phyloP scores from a whole-genome alignment of 805 yeast species.

The Millerozyma miso region DNA sequence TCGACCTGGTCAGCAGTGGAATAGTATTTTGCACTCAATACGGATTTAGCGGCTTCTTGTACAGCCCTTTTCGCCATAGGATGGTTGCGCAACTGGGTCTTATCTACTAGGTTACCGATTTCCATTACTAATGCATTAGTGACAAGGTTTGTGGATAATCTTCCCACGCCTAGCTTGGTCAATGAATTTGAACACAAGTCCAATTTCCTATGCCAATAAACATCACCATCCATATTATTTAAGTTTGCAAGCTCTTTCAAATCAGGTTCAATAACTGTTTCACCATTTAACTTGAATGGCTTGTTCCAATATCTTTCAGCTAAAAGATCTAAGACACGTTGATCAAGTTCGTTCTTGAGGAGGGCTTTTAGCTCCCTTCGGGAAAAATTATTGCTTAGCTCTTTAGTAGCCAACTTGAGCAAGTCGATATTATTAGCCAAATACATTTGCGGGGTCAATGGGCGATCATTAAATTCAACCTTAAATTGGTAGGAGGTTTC shows the following conservation, averaged over 20 bases:
- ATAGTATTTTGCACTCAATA: slow-evolving; percentile 71
- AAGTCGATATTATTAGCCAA: slow-evolving; percentile 88
- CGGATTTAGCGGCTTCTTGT: slow-evolving; percentile 77
- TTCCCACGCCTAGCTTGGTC: slow-evolving; percentile 91
- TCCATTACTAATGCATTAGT: slow-evolving; percentile 78
- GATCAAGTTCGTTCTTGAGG: slow-evolving; percentile 82
- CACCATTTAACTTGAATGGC: slow-evolving; percentile 30
- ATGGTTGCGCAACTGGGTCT: slow-evolving; percentile 75
- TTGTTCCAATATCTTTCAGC: slow-evolving; percentile 93
- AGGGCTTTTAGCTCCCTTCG: slow-evolving; percentile 76
- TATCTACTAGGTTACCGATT: slow-evolving; percentile 65
- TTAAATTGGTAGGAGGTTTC: slow-evolving; percentile 90
- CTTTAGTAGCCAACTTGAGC: slow-evolving; percentile 81
- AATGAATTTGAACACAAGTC: slow-evolving; percentile 80
- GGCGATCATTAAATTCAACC: slow-evolving; percentile 94
- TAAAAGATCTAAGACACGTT: slow-evolving; percentile 76
- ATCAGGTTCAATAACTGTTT: slow-evolving; percentile 38
- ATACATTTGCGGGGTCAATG: slow-evolving; percentile 89
- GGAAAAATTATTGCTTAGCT: slow-evolving; percentile 76
- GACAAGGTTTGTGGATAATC: slow-evolving; percentile 77
- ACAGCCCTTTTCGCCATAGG: slow-evolving; percentile 83
- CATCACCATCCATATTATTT: slow-evolving; percentile 51
- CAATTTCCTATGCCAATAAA: slow-evolving; percentile 82
- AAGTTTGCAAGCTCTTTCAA: slow-evolving; percentile 54
- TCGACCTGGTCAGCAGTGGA: slow-evolving; percentile 98